Evolutionary conservation across 352 stramenopile species (phyloP), one percentile per base, ranked within the genome.

Genomic region (Halophytophthora polymorphica): DNA sequence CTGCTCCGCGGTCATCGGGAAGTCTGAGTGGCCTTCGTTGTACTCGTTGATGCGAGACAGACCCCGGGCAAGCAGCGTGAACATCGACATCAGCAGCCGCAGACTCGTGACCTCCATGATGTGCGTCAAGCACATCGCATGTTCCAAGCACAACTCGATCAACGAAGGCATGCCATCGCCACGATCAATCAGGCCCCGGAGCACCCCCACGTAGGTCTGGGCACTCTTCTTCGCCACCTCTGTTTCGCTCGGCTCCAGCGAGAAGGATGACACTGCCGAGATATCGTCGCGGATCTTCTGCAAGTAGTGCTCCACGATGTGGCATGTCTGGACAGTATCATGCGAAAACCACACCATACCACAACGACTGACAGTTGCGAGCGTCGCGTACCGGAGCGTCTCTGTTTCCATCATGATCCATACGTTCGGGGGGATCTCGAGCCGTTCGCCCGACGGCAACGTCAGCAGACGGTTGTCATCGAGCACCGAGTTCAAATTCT

Each of bases 341-440:
- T 95, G 77, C 25, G 93, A 97, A 62, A 99, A 99, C 96, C 97
- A 99, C 25, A 99, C 91, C 96, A 99, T 99, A 19, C 98, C 98
- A 64, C 97, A 99, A 45, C 98, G 93, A 85, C 88, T 98, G 35
- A 99, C 98, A n/a, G 98, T 99, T 35, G 98, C 98, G 14, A 98
- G 86, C 21, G 98, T 99, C 8, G 98, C 98, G 58, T 98, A 97
- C 19, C 91, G 86, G 19, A 99, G 73, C 43, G 91, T 99, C 53
- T 99, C 97, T 2, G 99, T 98, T 76, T 99, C 98, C 63, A 99
- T 97, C 68, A 99, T 97, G 58, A 99, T 99, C 68, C 96, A 96
- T n/a, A 99, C 95, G 66, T 99, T 99, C 3, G 90, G 70, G 14
- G 97, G 97, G 44, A 99, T 97, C 56, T 94, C 88, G 14, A 99